These are phyloP conservation scores for Fennellomyces sp. DNA, from an alignment of 371 early-diverging fungal genomes.

Conservation along the genomic window DNA sequence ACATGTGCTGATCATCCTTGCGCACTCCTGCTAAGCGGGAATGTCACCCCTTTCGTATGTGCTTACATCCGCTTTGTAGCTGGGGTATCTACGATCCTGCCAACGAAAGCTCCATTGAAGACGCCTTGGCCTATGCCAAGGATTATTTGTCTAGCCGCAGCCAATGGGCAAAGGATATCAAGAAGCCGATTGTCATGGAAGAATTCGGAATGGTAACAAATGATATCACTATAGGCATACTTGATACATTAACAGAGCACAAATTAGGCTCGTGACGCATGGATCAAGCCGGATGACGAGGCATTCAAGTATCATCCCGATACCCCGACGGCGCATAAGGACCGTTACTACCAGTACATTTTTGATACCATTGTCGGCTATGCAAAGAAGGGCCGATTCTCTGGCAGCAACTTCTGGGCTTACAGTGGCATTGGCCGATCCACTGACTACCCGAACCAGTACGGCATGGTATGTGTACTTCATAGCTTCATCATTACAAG, in stretches of 20 bases:
- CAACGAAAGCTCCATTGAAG: constrained; percentile 10
- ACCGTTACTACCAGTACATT: constrained; percentile 46
- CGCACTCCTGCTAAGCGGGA: constrained; percentile 5
- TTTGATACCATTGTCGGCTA: constrained; percentile 35
- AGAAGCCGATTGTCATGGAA: constrained; percentile 58
- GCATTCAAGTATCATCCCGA: constrained; percentile 41
- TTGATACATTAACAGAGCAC: no score
- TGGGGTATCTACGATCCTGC: constrained; percentile 52
- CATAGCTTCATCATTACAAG: no score
- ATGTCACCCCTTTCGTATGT: no score
- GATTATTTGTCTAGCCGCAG: constrained; percentile 27
- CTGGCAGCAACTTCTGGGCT: constrained; percentile 48
- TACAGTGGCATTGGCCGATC: constrained; percentile 47
- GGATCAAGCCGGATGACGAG: constrained; percentile 25
- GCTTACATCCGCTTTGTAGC: no score
- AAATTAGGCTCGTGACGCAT: constrained; percentile 47
- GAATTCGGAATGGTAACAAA: constrained; percentile 54
- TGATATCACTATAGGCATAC: not conserved
- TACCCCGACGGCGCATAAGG: constrained; percentile 50
- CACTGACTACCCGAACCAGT: constrained; percentile 32
- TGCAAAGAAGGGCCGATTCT: constrained; percentile 18
- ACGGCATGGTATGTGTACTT: constrained; percentile 37
- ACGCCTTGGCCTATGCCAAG: constrained; percentile 31
- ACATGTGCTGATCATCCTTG: not conserved
- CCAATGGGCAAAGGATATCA: constrained; percentile 41